phyloP scores from a whole-genome alignment of 805 yeast species.

The Monosporozyma siamensis region DNA sequence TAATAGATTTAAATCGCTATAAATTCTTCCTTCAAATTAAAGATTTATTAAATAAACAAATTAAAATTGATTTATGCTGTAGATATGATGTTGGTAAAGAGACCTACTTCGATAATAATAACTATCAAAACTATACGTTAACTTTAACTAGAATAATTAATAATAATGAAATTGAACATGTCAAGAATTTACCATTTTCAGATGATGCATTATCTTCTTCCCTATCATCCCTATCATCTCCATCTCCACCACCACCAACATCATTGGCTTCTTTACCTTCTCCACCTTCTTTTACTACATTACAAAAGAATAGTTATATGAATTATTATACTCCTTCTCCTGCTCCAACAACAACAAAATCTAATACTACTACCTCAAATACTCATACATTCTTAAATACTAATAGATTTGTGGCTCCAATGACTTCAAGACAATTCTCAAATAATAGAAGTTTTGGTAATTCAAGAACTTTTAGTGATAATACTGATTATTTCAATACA shows the following conservation, averaged over 20 bases:
- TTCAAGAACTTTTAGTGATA: slow-evolving; percentile 27
- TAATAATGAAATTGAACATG: not conserved
- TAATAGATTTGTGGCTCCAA: slow-evolving; percentile 1
- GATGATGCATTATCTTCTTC: not conserved
- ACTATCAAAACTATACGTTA: slow-evolving; percentile 27
- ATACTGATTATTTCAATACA: slow-evolving; percentile 28
- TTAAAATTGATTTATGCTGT: slow-evolving; percentile 26
- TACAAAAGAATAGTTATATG: slow-evolving; percentile 1
- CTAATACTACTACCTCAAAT: not conserved
- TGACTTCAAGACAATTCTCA: not conserved
- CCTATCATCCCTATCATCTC: not conserved
- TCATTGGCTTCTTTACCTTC: not conserved
- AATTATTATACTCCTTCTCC: not conserved
- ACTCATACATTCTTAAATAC: not conserved
- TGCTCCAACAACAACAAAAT: too few relatives aligned
- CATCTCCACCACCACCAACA: not conserved
- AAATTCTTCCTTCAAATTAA: slow-evolving; percentile 21
- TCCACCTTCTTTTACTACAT: not conserved
- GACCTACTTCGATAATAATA: slow-evolving; percentile 30
- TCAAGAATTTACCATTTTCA: not conserved
- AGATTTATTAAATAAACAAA: slow-evolving; percentile 13
- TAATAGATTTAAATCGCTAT: slow-evolving; percentile 23
- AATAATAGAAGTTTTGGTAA: not conserved
- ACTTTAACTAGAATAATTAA: slow-evolving; percentile 4
- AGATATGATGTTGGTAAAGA: slow-evolving; percentile 28